These are phyloP conservation scores for Scheffersomyces lignosus DNA, from an alignment of 805 yeast genomes.

Conservation along the genomic window DNA sequence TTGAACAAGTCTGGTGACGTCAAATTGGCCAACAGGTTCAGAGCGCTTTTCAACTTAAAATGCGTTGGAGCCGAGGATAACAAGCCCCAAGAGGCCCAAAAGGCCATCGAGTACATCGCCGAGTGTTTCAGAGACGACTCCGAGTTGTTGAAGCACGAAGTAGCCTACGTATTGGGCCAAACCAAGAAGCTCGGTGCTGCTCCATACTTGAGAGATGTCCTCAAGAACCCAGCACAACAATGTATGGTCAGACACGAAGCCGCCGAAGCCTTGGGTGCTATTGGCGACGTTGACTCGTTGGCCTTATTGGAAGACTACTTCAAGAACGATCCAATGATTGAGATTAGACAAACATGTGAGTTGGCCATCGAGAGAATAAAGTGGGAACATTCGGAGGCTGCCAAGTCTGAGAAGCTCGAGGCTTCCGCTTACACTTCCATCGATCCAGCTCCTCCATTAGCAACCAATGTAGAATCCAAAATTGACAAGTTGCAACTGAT, in stretches of 20 bases:
- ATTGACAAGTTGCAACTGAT: constrained; percentile 64
- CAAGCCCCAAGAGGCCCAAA: constrained; percentile 52
- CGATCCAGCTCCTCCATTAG: constrained; percentile 98
- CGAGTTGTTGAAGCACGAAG: constrained; percentile 94
- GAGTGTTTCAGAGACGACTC: constrained; percentile 79
- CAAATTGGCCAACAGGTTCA: constrained; percentile 81
- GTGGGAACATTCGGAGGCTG: constrained; percentile 78
- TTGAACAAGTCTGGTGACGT: constrained; percentile 65
- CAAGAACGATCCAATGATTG: constrained; percentile 75
- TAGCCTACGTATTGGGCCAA: constrained; percentile 96
- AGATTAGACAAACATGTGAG: constrained; percentile 96
- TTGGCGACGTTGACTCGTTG: constrained; percentile 77
- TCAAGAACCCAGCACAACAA: constrained; percentile 67
- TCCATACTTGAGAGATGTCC: constrained; percentile 69
- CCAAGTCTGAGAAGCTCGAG: constrained; percentile 70
- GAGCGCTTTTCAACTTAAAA: constrained; percentile 92
- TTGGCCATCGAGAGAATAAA: constrained; percentile 91
- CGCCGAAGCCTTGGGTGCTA: constrained; percentile 97
- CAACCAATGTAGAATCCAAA: constrained; percentile 54
- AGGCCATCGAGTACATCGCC: constrained; percentile 79
- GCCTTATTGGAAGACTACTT: constrained; percentile 62
- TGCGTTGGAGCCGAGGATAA: constrained; percentile 76
- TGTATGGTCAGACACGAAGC: constrained; percentile 99
- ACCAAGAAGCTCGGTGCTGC: constrained; percentile 82
- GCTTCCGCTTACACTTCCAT: constrained; percentile 79